Percentiles rank a stretch among this genome's conserved stretches.
phyloP scores from a whole-genome alignment of 495 filamentous ascomycete species.

The Hyaloscypha hepaticicola region DNA sequence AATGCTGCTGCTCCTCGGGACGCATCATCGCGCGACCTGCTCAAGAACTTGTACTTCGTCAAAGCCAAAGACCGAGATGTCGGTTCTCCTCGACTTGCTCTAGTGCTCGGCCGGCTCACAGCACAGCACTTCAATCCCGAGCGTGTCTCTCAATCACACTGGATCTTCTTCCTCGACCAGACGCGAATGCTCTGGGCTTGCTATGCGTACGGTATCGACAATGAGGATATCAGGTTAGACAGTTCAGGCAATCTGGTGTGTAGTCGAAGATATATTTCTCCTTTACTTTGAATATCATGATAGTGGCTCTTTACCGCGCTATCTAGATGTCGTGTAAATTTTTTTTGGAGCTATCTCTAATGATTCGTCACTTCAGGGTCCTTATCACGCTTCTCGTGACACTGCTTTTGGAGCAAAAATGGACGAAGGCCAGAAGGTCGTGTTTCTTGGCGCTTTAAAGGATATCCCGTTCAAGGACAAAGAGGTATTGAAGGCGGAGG shows the following conservation, averaged over 20 bases:
- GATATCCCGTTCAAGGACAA: not conserved
- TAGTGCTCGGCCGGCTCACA: constrained; percentile 1
- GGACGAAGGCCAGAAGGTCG: not conserved
- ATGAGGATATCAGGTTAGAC: not conserved
- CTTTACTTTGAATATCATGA: no score
- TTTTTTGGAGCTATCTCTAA: not conserved
- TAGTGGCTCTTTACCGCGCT: no score
- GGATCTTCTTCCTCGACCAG: constrained; percentile 3
- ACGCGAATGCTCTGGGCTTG: constrained; percentile 1
- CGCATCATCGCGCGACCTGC: not conserved
- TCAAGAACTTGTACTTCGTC: not conserved
- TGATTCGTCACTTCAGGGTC: not conserved
- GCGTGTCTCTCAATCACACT: constrained; percentile 9
- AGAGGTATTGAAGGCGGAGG: not conserved
- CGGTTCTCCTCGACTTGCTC: not conserved
- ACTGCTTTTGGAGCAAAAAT: not conserved
- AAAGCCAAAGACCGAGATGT: not conserved
- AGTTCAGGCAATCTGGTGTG: not conserved
- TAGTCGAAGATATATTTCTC: no score
- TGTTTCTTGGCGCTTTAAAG: not conserved
- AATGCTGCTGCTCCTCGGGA: not conserved
- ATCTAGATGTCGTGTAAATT: not conserved
- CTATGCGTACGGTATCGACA: constrained; percentile 6
- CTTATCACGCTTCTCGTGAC: not conserved
- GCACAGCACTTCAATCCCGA: not conserved